Evolutionary conservation across 2,329 filamentous ascomycete species (phyloP).

Genomic region (Hymenoscyphus salicellus): DNA sequence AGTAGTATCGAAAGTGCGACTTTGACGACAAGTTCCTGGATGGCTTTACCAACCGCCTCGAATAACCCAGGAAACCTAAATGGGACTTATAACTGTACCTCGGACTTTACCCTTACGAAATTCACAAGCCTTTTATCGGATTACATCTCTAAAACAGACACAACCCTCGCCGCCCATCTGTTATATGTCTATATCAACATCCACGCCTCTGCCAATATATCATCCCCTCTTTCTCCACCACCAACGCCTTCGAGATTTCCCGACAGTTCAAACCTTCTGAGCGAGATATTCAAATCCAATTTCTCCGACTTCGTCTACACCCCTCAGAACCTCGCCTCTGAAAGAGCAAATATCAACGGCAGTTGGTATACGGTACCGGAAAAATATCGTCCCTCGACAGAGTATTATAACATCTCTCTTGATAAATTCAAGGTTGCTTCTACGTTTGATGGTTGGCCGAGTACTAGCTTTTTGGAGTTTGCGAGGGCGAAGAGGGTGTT

Average conservation of each 20-base stretch:
- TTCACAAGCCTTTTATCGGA: slow-evolving; percentile 50
- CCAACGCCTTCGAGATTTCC: slow-evolving; percentile 46
- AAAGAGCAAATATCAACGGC: slow-evolving; percentile 55
- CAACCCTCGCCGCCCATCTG: slow-evolving; percentile 53
- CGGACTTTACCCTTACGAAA: slow-evolving; percentile 48
- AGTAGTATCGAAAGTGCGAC: not conserved
- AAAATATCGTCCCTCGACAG: slow-evolving; percentile 44
- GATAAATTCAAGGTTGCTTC: slow-evolving; percentile 36
- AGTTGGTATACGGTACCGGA: slow-evolving; percentile 52
- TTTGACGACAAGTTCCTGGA: slow-evolving; percentile 15
- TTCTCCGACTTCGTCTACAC: slow-evolving; percentile 54
- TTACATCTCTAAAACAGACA: slow-evolving; percentile 52
- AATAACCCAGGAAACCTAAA: slow-evolving; percentile 17
- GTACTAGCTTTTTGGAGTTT: slow-evolving; percentile 56
- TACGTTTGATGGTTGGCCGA: slow-evolving; percentile 62
- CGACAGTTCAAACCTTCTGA: slow-evolving; percentile 41
- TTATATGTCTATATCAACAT: slow-evolving; percentile 56
- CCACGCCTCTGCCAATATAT: slow-evolving; percentile 50
- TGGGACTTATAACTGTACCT: slow-evolving; percentile 56
- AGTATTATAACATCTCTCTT: slow-evolving; percentile 48
- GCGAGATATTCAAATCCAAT: slow-evolving; percentile 46
- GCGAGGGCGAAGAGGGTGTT: slow-evolving; percentile 52
- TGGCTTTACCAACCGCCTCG: slow-evolving; percentile 20
- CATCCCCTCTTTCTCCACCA: slow-evolving; percentile 42
- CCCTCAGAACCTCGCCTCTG: slow-evolving; percentile 45